phyloP scores from a whole-genome alignment of 768 basidiomycete genomes.

The Lactarius hengduanensis region DNA sequence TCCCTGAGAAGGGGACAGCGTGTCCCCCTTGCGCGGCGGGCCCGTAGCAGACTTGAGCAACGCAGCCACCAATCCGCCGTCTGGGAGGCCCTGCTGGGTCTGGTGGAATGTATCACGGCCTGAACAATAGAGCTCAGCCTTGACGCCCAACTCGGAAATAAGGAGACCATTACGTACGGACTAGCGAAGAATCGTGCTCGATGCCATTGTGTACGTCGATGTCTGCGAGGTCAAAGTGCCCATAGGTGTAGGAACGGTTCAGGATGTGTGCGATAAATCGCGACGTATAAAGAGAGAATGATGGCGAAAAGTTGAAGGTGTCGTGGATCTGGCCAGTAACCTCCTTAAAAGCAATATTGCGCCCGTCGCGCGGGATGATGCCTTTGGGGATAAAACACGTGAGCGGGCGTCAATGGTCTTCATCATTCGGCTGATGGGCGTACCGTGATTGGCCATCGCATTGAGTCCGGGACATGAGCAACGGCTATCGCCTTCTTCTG shows the following conservation, averaged over 20 bases:
- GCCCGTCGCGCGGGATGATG: conserved; percentile 62
- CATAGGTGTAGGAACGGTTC: conserved; percentile 52
- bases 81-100: conserved; percentile 55
- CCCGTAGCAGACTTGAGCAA: conserved; percentile 60
- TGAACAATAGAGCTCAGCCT: conserved; percentile 30
- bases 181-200: conserved; percentile 66
- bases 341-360: conserved; percentile 60
- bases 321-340: conserved; percentile 43
- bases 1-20: not conserved
- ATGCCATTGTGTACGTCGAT: conserved; percentile 74
- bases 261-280: conserved; percentile 58
- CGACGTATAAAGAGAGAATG: conserved; percentile 67
- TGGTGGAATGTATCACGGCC: conserved; percentile 51
- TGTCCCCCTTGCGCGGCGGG: conserved; percentile 37
- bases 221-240: conserved; percentile 63
- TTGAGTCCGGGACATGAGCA: conserved; percentile 75
- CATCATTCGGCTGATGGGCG: not conserved
- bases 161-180: conserved; percentile 42
- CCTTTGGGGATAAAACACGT: conserved; percentile 27
- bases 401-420: not conserved
- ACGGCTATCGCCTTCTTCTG: conserved; percentile 61
- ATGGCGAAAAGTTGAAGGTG: conserved; percentile 68
- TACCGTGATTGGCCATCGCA: conserved; percentile 82
- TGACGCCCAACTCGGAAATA: not conserved
- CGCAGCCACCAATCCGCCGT: conserved; percentile 48